Evolutionary conservation across 2,329 filamentous ascomycete species (phyloP).

Genomic region (Trichoderma sp.): DNA sequence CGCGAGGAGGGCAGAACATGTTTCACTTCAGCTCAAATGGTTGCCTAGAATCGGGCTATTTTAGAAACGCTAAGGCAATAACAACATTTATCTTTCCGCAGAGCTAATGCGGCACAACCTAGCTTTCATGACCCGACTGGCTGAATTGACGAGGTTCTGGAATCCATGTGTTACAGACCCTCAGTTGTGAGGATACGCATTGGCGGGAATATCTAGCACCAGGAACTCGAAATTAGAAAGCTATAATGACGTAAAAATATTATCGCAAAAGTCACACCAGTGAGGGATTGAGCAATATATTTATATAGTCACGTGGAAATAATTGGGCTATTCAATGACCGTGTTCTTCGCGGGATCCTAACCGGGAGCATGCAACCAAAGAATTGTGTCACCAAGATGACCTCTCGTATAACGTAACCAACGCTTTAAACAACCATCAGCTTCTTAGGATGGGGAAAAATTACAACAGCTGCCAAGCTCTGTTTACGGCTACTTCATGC

Average conservation of each 20-base stretch:
- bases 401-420: not conserved
- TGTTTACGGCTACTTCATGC: not conserved
- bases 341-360: not conserved
- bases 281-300: not conserved
- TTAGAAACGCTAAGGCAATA: not conserved
- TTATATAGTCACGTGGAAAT: not conserved
- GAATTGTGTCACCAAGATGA: not conserved
- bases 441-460: too few species aligned
- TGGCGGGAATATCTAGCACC: not conserved
- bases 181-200: not conserved
- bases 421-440: not conserved
- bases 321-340: not conserved
- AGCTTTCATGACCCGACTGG: not conserved
- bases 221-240: not conserved
- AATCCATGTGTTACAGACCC: not conserved
- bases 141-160: not conserved
- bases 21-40: not conserved
- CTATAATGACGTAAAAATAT: not conserved
- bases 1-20: not conserved
- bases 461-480: not conserved
- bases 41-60: not conserved
- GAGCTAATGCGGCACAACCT: not conserved
- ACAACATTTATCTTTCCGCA: not conserved
- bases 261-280: not conserved
- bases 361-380: not conserved